Conservation (phyloP, 345 rosid genomes). For the Euphorbia tirucalli region DNA sequence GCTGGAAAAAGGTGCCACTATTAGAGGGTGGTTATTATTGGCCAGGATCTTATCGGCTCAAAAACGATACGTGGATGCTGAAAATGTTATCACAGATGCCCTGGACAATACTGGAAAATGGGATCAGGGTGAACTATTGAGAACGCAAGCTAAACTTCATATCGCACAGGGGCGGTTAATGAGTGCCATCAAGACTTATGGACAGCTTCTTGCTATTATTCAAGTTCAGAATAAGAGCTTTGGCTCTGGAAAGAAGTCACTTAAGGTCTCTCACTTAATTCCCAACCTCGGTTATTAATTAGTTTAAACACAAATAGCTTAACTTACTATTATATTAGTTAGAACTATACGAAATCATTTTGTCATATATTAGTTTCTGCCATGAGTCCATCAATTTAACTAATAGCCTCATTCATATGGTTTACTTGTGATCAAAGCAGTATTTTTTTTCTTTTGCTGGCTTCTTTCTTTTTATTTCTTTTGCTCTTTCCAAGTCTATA, state of each 20-base stretch:
- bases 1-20: conserved; percentile 53
- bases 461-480: no score
- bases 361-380: not conserved
- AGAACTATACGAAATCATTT: conserved; percentile 9
- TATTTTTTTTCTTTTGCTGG: no score
- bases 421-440: no score
- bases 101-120: conserved; percentile 71
- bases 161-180: conserved; percentile 58
- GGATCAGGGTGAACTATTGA: conserved; percentile 82
- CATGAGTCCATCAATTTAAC: not conserved
- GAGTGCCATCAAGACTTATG: conserved; percentile 58
- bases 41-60: conserved; percentile 77
- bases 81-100: conserved; percentile 52
- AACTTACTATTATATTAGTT: not conserved
- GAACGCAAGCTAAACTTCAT: conserved; percentile 70
- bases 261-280: conserved; percentile 38
- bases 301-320: not conserved
- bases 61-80: conserved; percentile 57
- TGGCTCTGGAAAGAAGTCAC: conserved; percentile 40
- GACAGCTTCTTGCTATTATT: conserved; percentile 67
- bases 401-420: not conserved
- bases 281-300: not conserved
- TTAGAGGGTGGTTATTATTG: conserved; percentile 67
- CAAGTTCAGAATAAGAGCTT: conserved; percentile 66
- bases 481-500: no score